Base-by-base conservation (phyloP, 352 stramenopile genomes). In the Pythium biforme region DNA sequence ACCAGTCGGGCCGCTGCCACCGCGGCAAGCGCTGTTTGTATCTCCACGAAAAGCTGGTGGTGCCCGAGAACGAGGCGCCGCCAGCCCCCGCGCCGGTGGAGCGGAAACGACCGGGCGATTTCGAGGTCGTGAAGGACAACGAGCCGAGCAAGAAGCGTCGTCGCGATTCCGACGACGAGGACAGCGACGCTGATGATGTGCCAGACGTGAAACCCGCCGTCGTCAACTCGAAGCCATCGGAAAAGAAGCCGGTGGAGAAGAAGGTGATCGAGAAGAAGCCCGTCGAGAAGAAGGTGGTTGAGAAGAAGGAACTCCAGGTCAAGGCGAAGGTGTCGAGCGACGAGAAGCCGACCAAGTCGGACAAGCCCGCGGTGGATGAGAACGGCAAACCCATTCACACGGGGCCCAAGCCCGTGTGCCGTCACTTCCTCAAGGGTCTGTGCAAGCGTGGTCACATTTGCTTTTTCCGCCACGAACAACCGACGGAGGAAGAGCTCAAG, bases 1-100 rank as follows among this genome's bases (percentile, higher is more conserved):
- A 79, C 62, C 83, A 90, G 61, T 88, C 85, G n/a, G 83, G 83
- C 26, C 74, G 82, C 17, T 92, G 83, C 61, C 83, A 92, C 72
- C 68, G 83, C 23, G 79, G 83, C 25, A 85, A 84, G 49, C 81
- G 83, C 45, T 93, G 83, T 62, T 25, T 90, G 26, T 93, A 69
- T 47, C 54, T 75, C 7, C 83, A 92, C 45, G 69, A 89, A 47
- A 73, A 84, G 60, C 60, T 92, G n/a, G 65, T 70, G 3, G 56
- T 69, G 6, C 39, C 54, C 34, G 48, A 46, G 40, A 52, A 29
- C 33, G 48, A 29, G 14, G 45, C 39, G 52, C 26, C 27, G n/a
- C 45, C 27, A 23, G 56, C 34, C 25, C 46, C 49, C 6, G 61
- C 64, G 23, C 55, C 65, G 7, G 53, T 53, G 0, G 50, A 61